A percentile compares a stretch with the other conserved stretches of the same genome.
Evolutionary conservation across 176 grass and related monocot species (phyloP).

Genomic region (Ampelocalamus luodianensis): DNA sequence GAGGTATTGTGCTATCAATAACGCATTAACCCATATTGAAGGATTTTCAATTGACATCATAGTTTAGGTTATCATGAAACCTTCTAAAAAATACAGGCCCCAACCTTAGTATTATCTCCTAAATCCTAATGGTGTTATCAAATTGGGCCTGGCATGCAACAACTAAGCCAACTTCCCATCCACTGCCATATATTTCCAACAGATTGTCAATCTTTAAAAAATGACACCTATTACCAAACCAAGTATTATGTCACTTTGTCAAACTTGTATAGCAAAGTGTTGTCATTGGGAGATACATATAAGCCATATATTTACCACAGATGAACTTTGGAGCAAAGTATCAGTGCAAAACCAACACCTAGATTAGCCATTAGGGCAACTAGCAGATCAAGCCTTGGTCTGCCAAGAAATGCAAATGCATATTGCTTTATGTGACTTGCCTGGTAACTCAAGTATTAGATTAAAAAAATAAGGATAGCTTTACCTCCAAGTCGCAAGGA

Average conservation of each 20-base stretch:
- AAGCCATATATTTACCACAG: background rate
- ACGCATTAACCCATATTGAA: background rate
- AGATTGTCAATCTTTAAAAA: background rate
- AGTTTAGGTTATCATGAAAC: background rate
- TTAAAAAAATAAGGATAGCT: background rate
- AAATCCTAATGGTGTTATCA: background rate
- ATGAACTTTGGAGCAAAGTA: conserved; percentile 1
- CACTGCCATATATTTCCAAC: background rate
- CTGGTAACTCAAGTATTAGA: background rate
- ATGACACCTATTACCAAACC: background rate
- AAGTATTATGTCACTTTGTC: background rate
- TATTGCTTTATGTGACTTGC: background rate
- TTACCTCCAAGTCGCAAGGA: background rate
- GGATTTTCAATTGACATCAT: background rate
- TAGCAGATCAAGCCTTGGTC: background rate
- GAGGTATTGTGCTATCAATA: background rate
- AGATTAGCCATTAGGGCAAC: background rate
- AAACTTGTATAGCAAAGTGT: background rate
- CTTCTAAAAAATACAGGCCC: background rate
- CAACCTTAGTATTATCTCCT: background rate
- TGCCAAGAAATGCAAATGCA: conserved; percentile 22
- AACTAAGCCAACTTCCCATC: background rate
- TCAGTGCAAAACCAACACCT: background rate
- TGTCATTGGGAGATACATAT: background rate
- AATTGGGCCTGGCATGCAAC: background rate